phyloP scores from a whole-genome alignment of 2,329 filamentous ascomycete species.

The Metarhizium brunneum region DNA sequence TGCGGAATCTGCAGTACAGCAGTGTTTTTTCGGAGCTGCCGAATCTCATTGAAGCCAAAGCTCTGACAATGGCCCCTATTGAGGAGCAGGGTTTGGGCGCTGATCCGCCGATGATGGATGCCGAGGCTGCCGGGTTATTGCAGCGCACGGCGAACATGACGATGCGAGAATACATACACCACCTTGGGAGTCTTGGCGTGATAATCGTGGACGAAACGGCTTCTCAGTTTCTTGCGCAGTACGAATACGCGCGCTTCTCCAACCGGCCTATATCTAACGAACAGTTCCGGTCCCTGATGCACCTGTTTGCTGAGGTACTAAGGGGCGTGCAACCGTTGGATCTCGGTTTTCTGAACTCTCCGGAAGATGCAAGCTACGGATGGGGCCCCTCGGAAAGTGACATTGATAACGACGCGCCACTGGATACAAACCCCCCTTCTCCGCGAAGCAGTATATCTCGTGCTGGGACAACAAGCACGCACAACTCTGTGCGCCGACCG shows the following conservation, averaged over 20 bases:
- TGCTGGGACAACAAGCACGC: constrained; percentile 21
- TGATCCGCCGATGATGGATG: constrained; percentile 41
- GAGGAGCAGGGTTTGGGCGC: constrained; percentile 12
- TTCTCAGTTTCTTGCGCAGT: constrained; percentile 60
- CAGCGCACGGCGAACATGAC: constrained; percentile 63
- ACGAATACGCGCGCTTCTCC: constrained; percentile 82
- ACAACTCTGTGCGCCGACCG: constrained; percentile 19
- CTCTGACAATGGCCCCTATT: constrained; percentile 70
- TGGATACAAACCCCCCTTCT: constrained; percentile 31
- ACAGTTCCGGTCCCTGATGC: constrained; percentile 73
- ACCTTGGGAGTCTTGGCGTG: constrained; percentile 60
- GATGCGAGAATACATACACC: constrained; percentile 67
- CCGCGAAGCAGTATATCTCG: constrained; percentile 21
- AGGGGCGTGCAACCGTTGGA: constrained; percentile 63
- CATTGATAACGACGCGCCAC: constrained; percentile 37
- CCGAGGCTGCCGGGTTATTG: constrained; percentile 60
- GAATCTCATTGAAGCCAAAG: constrained; percentile 85
- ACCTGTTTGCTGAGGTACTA: constrained; percentile 71
- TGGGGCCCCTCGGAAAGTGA: constrained; percentile 27
- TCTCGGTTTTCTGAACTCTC: constrained; percentile 35
- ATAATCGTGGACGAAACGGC: constrained; percentile 34
- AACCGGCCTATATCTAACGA: constrained; percentile 55
- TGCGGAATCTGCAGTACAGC: constrained; percentile 75
- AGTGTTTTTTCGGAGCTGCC: constrained; percentile 77
- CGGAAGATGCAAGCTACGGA: constrained; percentile 13